A percentile compares a stretch with the other conserved stretches of the same genome.
Evolutionary conservation across 192 early-diverging fungal genomes (phyloP).

Genomic region (Gonapodya sp.): DNA sequence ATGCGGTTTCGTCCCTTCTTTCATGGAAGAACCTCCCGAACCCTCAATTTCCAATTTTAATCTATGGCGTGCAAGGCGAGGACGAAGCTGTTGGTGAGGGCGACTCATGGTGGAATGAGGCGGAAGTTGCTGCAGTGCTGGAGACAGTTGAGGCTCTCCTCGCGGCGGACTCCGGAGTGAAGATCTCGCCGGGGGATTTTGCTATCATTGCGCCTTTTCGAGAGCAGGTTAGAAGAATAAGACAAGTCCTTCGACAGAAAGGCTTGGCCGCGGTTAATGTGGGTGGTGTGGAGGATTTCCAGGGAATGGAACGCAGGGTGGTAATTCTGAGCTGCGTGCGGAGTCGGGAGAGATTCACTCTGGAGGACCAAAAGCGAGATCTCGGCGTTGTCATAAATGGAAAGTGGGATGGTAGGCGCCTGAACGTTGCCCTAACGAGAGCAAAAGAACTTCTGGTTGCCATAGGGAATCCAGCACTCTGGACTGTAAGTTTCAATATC

Average conservation of each 20-base stretch:
- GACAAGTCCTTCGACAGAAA: conserved; percentile 24
- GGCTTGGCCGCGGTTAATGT: conserved; percentile 25
- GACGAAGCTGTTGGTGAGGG: conserved; percentile 26
- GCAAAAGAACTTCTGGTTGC: conserved; percentile 32
- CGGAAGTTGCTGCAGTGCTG: conserved; percentile 31
- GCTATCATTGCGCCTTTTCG: conserved; percentile 47
- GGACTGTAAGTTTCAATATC: not conserved
- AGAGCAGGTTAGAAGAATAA: conserved; percentile 37
- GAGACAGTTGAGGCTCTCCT: conserved; percentile 27
- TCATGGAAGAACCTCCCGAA: conserved; percentile 26
- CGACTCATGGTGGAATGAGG: conserved; percentile 39
- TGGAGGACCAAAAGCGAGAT: conserved; percentile 29
- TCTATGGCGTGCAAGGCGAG: conserved; percentile 37
- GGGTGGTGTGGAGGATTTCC: conserved; percentile 39
- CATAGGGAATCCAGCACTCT: conserved; percentile 23
- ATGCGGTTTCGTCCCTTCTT: conserved; percentile 26
- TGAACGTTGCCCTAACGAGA: conserved; percentile 40
- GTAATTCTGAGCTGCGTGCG: conserved; percentile 38
- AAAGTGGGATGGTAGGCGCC: conserved; percentile 19
- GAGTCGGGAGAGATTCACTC: conserved; percentile 23
- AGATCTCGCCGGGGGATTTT: conserved; percentile 30
- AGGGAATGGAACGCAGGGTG: conserved; percentile 40
- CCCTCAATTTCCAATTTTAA: conserved; percentile 33
- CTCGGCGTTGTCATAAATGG: conserved; percentile 31
- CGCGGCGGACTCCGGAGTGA: not conserved